Evolutionary conservation across 1,139 yeast species (phyloP), one percentile per base, ranked within the genome.

Genomic region (Nakaseomyces sp.): DNA sequence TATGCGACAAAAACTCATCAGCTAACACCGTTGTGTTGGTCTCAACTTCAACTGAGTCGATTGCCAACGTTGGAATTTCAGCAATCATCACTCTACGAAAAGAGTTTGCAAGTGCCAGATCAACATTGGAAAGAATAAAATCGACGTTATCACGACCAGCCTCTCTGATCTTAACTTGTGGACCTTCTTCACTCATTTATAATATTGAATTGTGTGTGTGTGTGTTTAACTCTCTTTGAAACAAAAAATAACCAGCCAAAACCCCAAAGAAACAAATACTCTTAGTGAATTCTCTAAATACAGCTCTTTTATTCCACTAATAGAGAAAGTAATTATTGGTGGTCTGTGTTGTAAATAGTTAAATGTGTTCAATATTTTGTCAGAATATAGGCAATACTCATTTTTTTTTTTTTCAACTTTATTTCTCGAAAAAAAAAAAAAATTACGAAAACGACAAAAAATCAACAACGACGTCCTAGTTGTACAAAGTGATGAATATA

Each of bases 41-140:
- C 58, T 88, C 95, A 51, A 93, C 83, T 64, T 93, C 98, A 43
- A 93, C 98, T 53, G 91, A 76, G 63, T 93, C 99, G 50, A 93
- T 89, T 45, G 98, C 97, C 54, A 81, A 64, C 1, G 98, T 91
- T 25, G 98, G 98, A 45, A 91, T 93, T 65, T 93, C 99, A 1
- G 96, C 89, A 51, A 91, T 74, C 86, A 93, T 88, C 42, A 85
- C 78, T 62, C 99, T 74, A 57, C 99, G 76, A 31, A 93, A 58
- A 24, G 98, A 84, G 71, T 93, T 93, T 20, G 98, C 98, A 60
- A 91, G 72, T 48, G 96, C 77, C 50, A 93, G 67, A 60, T 91
- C 97, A 40, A 88, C 93, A 58, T 87, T 88, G 45, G 86, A 77
- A 49, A 93, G 68, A 43, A 89, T 87, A 60, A 93, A 84, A 64